These are phyloP conservation scores for Pseudozyma flocculosa DNA, from an alignment of 1,284 basidiomycete genomes.

Conservation along the genomic window DNA sequence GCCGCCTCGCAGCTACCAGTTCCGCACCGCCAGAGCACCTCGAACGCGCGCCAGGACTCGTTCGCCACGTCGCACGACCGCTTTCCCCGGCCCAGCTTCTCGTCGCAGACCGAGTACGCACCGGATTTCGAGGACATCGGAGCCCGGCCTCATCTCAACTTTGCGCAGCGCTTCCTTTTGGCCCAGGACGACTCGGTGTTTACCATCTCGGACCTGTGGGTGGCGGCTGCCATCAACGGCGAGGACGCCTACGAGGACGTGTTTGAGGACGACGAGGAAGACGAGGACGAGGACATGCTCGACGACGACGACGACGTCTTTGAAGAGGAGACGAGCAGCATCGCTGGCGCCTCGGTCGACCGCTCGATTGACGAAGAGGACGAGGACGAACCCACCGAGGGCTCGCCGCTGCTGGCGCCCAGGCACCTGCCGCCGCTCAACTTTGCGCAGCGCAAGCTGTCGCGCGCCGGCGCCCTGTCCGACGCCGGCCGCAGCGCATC, in stretches of 20 bases:
- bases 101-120: slow-evolving; percentile 37
- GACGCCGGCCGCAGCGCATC: slow-evolving; percentile 21
- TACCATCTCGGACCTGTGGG: slow-evolving; percentile 86
- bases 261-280: slow-evolving; percentile 66
- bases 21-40: neutral
- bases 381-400: slow-evolving; percentile 23
- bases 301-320: slow-evolving; percentile 18
- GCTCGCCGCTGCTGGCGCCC: slow-evolving; percentile 23
- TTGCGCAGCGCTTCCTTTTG: slow-evolving; percentile 68
- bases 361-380: slow-evolving; percentile 32
- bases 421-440: slow-evolving; percentile 48
- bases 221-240: slow-evolving; percentile 84
- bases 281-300: slow-evolving; percentile 15
- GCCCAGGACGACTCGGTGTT: slow-evolving; percentile 88
- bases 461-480: slow-evolving; percentile 9
- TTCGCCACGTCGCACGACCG: slow-evolving; percentile 9
- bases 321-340: slow-evolving; percentile 5
- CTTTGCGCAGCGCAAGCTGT: slow-evolving; percentile 47
- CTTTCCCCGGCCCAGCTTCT: slow-evolving; percentile 16
- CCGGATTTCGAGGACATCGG: slow-evolving; percentile 52
- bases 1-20: neutral
- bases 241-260: slow-evolving; percentile 64
- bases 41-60: slow-evolving; percentile 4
- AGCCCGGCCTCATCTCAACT: slow-evolving; percentile 56
- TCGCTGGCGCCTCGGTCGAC: neutral